Conservation (phyloP, 192 early-diverging fungal genomes). For the Chytriomyces sp. region DNA sequence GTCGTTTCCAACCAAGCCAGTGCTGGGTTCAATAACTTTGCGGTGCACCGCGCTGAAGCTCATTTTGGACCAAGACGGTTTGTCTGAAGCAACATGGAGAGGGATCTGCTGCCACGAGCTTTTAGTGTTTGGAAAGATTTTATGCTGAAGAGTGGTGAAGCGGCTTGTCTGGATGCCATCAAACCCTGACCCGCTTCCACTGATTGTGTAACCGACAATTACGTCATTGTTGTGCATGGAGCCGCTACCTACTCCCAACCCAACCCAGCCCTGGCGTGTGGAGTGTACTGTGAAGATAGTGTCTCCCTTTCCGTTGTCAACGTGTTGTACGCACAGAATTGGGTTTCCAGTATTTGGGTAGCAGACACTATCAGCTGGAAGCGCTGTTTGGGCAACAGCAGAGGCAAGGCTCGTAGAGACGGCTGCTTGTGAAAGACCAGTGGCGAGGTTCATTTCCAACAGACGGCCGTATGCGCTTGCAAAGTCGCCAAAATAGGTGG, state of each 20-base stretch:
- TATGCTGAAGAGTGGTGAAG: conserved; percentile 14
- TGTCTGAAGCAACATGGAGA: background rate
- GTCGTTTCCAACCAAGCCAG: background rate
- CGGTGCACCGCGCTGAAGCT: conserved; percentile 3
- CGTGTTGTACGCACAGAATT: background rate
- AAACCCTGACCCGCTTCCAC: background rate
- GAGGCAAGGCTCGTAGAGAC: too few species aligned
- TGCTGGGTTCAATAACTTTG: background rate
- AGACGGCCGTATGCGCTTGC: background rate
- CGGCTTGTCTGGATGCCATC: background rate
- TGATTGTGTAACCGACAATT: conserved; percentile 21
- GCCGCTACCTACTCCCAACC: conserved; percentile 10
- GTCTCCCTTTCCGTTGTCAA: background rate
- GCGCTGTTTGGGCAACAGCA: too few species aligned
- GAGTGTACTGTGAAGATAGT: conserved; percentile 12
- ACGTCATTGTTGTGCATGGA: conserved; percentile 27
- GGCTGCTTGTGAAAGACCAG: background rate
- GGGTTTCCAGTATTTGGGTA: background rate
- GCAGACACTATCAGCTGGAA: background rate
- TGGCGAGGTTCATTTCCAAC: background rate
- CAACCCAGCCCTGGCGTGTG: conserved; percentile 16
- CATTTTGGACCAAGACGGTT: conserved; percentile 23
- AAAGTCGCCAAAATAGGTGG: background rate
- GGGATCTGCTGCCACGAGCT: conserved; percentile 5
- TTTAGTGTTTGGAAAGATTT: background rate